Evolutionary conservation across 345 rosid species (phyloP).

Genomic region (Heritiera fomes): DNA sequence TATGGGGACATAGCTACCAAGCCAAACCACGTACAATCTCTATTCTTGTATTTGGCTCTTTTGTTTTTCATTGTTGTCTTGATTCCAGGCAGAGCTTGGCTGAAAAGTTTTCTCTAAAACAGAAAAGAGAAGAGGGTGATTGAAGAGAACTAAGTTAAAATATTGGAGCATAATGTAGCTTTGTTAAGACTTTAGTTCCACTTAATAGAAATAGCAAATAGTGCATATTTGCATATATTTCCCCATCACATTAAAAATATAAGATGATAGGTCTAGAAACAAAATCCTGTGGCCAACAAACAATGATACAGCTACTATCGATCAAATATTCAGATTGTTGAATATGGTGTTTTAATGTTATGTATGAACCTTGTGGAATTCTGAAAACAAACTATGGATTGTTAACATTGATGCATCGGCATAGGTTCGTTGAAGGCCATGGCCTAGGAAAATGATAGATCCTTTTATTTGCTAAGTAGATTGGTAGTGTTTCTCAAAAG

Average conservation of each 20-base stretch:
- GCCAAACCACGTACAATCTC: background rate
- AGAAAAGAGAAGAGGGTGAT: background rate
- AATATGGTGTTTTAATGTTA: conserved; percentile 3
- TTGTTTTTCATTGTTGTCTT: background rate
- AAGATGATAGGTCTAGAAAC: background rate
- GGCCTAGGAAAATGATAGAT: background rate
- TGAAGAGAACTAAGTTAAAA: background rate
- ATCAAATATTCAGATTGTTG: background rate
- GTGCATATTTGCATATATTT: background rate
- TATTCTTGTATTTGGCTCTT: background rate
- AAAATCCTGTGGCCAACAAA: background rate
- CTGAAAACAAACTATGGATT: background rate
- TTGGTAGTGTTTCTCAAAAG: background rate
- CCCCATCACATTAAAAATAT: background rate
- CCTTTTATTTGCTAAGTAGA: background rate
- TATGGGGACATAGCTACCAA: too few relatives aligned
- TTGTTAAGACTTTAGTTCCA: background rate
- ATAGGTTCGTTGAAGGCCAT: background rate
- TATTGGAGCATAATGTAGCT: background rate
- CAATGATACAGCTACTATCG: background rate
- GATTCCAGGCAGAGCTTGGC: background rate
- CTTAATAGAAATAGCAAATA: background rate
- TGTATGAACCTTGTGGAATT: background rate
- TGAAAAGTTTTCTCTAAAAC: background rate
- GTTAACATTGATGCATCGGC: background rate